Evolutionary conservation across 2,329 filamentous ascomycete species (phyloP).

Genomic region (Colletotrichum tamarilloi): DNA sequence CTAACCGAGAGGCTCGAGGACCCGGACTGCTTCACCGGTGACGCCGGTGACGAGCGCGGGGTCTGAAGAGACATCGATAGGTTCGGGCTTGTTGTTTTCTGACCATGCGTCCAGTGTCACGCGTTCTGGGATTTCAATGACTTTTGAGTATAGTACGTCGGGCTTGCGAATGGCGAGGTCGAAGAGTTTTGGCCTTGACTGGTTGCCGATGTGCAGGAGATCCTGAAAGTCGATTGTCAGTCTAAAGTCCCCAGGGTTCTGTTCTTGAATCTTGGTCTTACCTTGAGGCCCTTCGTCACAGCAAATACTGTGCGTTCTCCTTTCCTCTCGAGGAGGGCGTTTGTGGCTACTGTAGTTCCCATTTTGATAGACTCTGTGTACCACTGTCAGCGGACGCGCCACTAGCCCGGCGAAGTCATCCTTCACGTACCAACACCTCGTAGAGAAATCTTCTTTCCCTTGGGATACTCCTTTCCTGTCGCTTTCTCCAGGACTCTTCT

Average conservation of each 20-base stretch:
- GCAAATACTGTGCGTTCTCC: constrained; percentile 75
- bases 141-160: constrained; percentile 75
- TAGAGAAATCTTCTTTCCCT: constrained; percentile 37
- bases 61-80: constrained; percentile 26
- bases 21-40: constrained; percentile 75
- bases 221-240: constrained; percentile 66
- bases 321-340: constrained; percentile 80
- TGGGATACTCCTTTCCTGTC: constrained; percentile 45
- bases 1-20: constrained; percentile 65
- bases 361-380: constrained; percentile 74
- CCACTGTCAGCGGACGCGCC: neutral
- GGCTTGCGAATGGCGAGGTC: constrained; percentile 77
- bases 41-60: constrained; percentile 63
- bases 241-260: too few relatives aligned
- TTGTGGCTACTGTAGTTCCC: constrained; percentile 83
- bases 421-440: constrained; percentile 40
- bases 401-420: neutral
- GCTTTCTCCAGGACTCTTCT: constrained; percentile 55
- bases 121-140: constrained; percentile 79
- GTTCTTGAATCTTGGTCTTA: neutral
- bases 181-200: constrained; percentile 78
- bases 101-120: constrained; percentile 71
- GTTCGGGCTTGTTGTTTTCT: constrained; percentile 26
- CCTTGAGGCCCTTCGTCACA: constrained; percentile 68
- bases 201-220: constrained; percentile 78